Base-by-base conservation (phyloP, 768 basidiomycete genomes). In the Pleurotus sapidus region DNA sequence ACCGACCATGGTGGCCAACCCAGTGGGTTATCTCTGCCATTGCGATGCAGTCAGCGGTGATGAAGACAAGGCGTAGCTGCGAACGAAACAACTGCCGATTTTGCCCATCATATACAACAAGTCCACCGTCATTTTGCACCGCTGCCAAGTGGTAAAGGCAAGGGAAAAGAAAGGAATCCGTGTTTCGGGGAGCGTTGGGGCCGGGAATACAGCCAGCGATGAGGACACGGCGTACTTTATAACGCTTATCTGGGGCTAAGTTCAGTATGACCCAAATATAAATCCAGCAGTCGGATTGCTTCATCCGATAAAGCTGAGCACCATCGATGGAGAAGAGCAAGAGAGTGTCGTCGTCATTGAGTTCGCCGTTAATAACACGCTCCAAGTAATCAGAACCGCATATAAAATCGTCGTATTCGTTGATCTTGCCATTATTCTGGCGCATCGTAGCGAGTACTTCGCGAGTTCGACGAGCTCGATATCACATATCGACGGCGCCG, bases 191-290 rank as follows among this genome's bases (percentile, higher is more conserved):
- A n/a, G 69, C 67, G 15, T 71, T 64, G 0, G 72, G 73, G 3
- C 67, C 73, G 7, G 58, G 63, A 27, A 72, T 67, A 5, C 68
- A 49, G 0, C 55, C 58, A 1, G 61, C 66, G 0, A 64, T 64
- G 7, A 70, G 57, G 15, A 72, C 65, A 48, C 61, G 49, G 18
- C 49, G 30, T 48, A 67, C 65, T 45, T 65, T 67, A 57, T 70
- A 67, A 6, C 63, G 63, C 6, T 18, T 4, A 7, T 66, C 56
- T 0, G 71, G 72, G 6, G 56, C 38, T 5, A 65, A 62, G 53
- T 76, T 64, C 3, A 65, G 39, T 6, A 80, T 60, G 4, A 77
- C 56, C 76, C 77, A 79, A 5, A 79, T 72, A 25, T 56, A 67
- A 4, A 79, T 77, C 77, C 75, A 20, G 20, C 20, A 20, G 20